Evolutionary conservation across 768 basidiomycete species (phyloP).

Genomic region (Crucibulum laeve): DNA sequence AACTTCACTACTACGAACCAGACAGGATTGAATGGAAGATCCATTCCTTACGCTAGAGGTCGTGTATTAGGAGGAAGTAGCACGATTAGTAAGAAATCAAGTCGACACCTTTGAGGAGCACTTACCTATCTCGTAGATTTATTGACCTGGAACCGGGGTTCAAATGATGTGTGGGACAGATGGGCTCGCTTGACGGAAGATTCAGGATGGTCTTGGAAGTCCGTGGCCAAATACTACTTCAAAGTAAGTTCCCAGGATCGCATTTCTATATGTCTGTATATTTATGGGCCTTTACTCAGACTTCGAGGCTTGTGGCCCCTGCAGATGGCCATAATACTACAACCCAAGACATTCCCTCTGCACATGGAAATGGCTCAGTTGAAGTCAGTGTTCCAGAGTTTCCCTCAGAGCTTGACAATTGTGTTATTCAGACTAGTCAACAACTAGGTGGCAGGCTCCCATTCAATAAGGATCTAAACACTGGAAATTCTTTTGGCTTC

Average conservation of each 20-base stretch:
- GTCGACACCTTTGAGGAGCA: constrained; percentile 8
- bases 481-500: constrained; percentile 4
- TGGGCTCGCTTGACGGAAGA: constrained; percentile 44
- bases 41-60: constrained; percentile 19
- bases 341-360: constrained; percentile 18
- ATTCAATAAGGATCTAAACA: constrained; percentile 4
- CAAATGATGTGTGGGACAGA: constrained; percentile 46
- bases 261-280: constrained; percentile 5
- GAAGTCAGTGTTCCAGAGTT: constrained; percentile 2
- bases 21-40: constrained; percentile 14
- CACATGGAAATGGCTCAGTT: constrained; percentile 15
- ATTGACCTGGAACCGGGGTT: constrained; percentile 27
- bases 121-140: constrained; percentile 11
- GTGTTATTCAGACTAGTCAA: constrained; percentile 1
- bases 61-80: constrained; percentile 22
- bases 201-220: constrained; percentile 37
- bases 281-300: background rate
- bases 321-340: constrained; percentile 17
- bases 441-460: constrained; percentile 5
- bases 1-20: constrained; percentile 21
- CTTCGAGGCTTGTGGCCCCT: constrained; percentile 1
- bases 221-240: constrained; percentile 20
- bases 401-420: constrained; percentile 2
- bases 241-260: constrained; percentile 14
- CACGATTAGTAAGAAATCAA: constrained; percentile 20